Evolutionary conservation across 352 stramenopile genomes (phyloP), one percentile per base, ranked within the genome.

Genomic region (Phytophthora aleatoria): DNA sequence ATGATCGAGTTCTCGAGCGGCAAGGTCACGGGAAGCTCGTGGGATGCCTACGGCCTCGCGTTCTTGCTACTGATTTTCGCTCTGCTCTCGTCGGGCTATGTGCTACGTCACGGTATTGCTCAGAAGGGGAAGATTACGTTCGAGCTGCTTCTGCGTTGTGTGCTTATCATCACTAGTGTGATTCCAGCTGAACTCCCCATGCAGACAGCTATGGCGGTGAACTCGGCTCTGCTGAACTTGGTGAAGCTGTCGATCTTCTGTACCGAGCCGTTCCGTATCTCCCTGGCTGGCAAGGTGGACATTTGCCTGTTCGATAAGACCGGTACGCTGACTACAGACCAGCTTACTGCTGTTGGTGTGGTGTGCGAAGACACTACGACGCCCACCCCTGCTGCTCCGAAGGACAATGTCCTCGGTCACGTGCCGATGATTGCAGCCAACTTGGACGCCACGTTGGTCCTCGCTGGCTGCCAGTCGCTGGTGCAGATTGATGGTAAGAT

Each of bases 231-330:
- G 33, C 70, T 96, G 7, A 91, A 94, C 57, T 81, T 99, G 33
- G 89, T 98, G 5, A 99, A 99, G 69, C 73, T 97, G 24, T 95
- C 81, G 52, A 96, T 99, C 41, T 99, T 98, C 76, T 99, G 97
- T 79, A 99, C 97, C 0, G 98, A 99, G 69, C 96, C 96, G 26
- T 99, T 98, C 79, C 94, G 98, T 47, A 99, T 99, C 57, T 98
- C 97, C 27, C 74, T 98, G 16, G 97, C 97, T 20, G 98, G 97
- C 27, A 97, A 98, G 51, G 91, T 99, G 2, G 85, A 98, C 69
- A 91, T 98, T 64, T 99, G 97, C 61, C 87, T 97, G 31, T 99
- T 99, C 67, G 98, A 99, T 75, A 99, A 99, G 79, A 99, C 97
- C 0, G 98, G 98, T 27, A 99, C 97, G 6, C 74, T 99, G 35